Percentiles rank a stretch among this genome's conserved stretches.
These are phyloP conservation scores for Ambrosia artemisiifolia DNA, from an alignment of 129 eudicot genomes.

Conservation along the genomic window DNA sequence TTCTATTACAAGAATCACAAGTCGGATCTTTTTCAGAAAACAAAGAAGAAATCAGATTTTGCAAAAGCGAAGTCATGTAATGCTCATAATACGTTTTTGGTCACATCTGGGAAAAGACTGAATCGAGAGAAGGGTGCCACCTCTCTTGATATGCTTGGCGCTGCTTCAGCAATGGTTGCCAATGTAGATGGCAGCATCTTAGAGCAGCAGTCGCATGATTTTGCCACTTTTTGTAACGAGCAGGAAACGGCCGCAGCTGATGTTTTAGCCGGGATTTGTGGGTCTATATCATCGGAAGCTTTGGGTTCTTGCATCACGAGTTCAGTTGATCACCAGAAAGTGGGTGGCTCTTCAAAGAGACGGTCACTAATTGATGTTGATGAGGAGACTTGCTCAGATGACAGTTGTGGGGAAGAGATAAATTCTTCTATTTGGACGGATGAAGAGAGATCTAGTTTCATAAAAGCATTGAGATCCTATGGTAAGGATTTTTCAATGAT, in stretches of 20 bases:
- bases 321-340: constrained; percentile 55
- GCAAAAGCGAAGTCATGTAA: constrained; percentile 44
- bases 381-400: constrained; percentile 81
- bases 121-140: constrained; percentile 52
- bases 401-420: constrained; percentile 69
- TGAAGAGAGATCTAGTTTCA: constrained; percentile 64
- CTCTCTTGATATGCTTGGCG: constrained; percentile 83
- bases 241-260: constrained; percentile 91
- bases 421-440: constrained; percentile 80
- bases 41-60: constrained; percentile 51
- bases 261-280: constrained; percentile 95
- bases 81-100: constrained; percentile 42
- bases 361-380: constrained; percentile 37
- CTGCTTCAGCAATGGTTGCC: constrained; percentile 73
- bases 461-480: constrained; percentile 54
- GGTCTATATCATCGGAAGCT: constrained; percentile 94
- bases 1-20: constrained; percentile 93
- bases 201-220: constrained; percentile 35
- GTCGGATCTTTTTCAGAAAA: constrained; percentile 55
- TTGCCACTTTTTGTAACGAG: constrained; percentile 40
- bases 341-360: constrained; percentile 37
- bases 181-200: constrained; percentile 24
- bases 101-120: constrained; percentile 65
- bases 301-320: constrained; percentile 93
- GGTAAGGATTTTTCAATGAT: constrained; percentile 81